Evolutionary conservation across 2,329 filamentous ascomycete genomes (phyloP), one percentile per base, ranked within the genome.

Genomic region (Curvularia spicifera): DNA sequence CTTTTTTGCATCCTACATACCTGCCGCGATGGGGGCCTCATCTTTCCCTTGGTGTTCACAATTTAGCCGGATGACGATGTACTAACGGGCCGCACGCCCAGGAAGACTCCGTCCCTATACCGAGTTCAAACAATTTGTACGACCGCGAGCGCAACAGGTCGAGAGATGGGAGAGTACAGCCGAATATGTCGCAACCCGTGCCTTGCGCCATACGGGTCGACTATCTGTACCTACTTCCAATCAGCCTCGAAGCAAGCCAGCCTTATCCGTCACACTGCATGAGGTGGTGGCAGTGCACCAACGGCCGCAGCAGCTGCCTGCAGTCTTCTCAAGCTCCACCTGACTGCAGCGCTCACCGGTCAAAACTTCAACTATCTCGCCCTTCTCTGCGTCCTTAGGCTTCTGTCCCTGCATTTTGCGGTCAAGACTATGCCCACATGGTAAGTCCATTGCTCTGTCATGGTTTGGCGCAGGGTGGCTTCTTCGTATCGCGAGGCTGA

Each of bases 341-440:
- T 57, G 57, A 60, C 60, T 68, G 66, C 61, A 67, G 66, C 64
- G 61, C 69, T 53, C 52, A 45, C 51, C 61, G 51, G 59, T 61
- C 60, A 68, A 67, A 63, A 67, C 18, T 48, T 56, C 35, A 10
- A 61, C 29, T 15, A 59, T 65, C 63, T 37, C 47, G 43, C 45
- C 47, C 51, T 31, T 15, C 48, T 53, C 53, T 60, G 39, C 45
- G 40, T 56, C 51, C 20, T 64, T 59, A 66, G 62, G 60, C 67
- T 63, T 39, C 33, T 53, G 44, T 66, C 50, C 56, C 55, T 63
- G 44, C 52, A 54, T 56, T 59, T 39, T 49, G 44, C 45, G 33
- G 18, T 29, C 28, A 31, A 26, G 31, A 56, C 28, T 24, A 55
- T 59, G 31, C 54, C 42, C 60, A 51, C 44, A 72, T 72, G 68